These are phyloP conservation scores for Fusarium subglutinans DNA, from an alignment of 2,329 filamentous ascomycete genomes.

Conservation along the genomic window DNA sequence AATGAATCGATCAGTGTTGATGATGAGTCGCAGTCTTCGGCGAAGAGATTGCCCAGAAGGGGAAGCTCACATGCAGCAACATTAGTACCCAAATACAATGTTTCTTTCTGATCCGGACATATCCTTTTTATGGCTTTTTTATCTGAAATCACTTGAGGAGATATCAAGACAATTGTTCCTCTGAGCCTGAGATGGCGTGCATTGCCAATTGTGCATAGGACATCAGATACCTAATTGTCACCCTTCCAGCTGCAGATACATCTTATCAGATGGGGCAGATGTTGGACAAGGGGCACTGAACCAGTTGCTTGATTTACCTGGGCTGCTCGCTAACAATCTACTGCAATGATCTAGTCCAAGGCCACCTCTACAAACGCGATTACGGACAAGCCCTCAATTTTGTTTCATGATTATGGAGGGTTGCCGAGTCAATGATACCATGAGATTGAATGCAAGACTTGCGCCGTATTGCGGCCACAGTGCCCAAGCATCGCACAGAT, in stretches of 20 bases:
- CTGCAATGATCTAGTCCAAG: neutral
- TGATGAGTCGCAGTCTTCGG: conserved; percentile 2
- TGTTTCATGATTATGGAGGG: neutral
- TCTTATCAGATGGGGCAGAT: conserved; percentile 24
- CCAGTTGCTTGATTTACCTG: conserved; percentile 10
- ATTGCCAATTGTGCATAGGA: neutral
- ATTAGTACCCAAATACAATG: neutral
- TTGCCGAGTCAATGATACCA: conserved; percentile 1
- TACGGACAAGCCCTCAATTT: neutral
- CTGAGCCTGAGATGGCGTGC: conserved; percentile 10
- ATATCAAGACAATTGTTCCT: conserved; percentile 3
- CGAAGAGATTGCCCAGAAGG: neutral
- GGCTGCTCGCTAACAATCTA: neutral
- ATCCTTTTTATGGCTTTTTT: neutral
- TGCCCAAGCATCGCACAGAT: conserved; percentile 30
- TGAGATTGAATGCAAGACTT: neutral
- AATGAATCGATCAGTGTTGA: neutral
- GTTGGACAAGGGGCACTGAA: neutral
- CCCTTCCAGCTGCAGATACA: conserved; percentile 3
- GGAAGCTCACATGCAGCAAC: conserved; percentile 7
- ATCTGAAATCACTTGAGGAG: neutral
- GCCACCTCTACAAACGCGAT: neutral
- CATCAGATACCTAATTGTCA: neutral
- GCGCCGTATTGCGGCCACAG: conserved; percentile 1
- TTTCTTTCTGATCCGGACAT: neutral